phyloP scores from a whole-genome alignment of 2,329 filamentous ascomycete genomes.

The Xylariaceae sp. region DNA sequence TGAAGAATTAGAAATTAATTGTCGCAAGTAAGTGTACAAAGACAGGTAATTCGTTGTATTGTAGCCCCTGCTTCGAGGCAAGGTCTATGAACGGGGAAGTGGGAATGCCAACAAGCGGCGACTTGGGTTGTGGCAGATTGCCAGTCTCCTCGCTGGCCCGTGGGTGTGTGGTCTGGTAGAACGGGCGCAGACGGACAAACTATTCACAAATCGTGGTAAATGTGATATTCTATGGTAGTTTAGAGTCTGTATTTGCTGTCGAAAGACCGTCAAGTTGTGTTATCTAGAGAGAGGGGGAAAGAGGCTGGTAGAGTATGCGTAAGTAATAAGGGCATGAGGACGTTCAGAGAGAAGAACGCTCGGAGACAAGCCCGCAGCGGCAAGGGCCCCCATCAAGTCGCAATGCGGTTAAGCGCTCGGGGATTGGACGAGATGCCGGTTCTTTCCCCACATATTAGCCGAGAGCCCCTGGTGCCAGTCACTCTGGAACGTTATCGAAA shows the following conservation, averaged over 20 bases:
- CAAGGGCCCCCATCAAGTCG: constrained; percentile 2
- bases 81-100: background rate
- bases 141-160: background rate
- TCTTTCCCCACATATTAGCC: constrained; percentile 15
- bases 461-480: constrained; percentile 5
- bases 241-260: background rate
- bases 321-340: background rate
- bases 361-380: constrained; percentile 17
- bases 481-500: background rate
- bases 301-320: background rate
- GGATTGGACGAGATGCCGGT: constrained; percentile 8
- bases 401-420: constrained; percentile 6
- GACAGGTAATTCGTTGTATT: background rate
- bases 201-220: background rate
- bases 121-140: background rate
- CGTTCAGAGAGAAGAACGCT: constrained; percentile 10
- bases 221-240: background rate
- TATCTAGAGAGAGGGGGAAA: background rate
- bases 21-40: background rate
- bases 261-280: background rate
- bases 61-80: background rate
- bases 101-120: background rate
- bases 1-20: background rate
- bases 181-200: constrained; percentile 1
- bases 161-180: background rate